Conservation (phyloP, 305 asterid species). For the Ajuga reptans region DNA sequence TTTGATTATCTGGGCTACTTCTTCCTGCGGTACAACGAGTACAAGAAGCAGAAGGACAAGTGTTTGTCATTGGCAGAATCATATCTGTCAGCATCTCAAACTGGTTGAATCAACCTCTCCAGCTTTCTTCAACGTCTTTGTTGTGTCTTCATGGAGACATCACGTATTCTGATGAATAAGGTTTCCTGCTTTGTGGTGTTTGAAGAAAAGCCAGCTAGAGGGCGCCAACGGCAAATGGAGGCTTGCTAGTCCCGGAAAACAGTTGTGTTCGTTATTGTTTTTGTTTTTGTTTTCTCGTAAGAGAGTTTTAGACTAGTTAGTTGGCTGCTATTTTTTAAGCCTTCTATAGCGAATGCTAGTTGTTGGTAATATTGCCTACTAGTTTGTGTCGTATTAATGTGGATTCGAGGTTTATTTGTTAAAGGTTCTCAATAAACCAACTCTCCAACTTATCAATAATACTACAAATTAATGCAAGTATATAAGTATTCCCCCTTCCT, state of each 20-base stretch:
- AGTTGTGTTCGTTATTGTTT: no score
- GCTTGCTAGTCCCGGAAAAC: no score
- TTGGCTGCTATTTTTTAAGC: neutral
- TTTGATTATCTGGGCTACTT: slow-evolving; percentile 79
- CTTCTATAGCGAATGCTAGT: neutral
- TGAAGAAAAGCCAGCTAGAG: neutral
- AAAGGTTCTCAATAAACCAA: no score
- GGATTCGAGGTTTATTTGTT: no score
- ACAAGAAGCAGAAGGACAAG: slow-evolving; percentile 58
- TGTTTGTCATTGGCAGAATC: slow-evolving; percentile 39
- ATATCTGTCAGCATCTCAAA: slow-evolving; percentile 25
- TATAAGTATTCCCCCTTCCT: no score
- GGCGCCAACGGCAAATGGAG: neutral
- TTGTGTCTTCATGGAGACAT: neutral
- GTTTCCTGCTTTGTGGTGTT: slow-evolving; percentile 9
- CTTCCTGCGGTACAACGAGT: slow-evolving; percentile 67
- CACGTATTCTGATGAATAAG: neutral
- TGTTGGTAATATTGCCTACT: neutral
- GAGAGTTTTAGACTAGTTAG: neutral
- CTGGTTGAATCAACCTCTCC: slow-evolving; percentile 9
- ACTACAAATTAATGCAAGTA: no score
- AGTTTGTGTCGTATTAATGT: no score
- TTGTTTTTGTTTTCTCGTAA: neutral
- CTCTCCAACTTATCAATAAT: no score
- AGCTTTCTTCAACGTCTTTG: no score